Base-by-base conservation (phyloP, 345 rosid genomes). In the Sapria himalayana region DNA sequence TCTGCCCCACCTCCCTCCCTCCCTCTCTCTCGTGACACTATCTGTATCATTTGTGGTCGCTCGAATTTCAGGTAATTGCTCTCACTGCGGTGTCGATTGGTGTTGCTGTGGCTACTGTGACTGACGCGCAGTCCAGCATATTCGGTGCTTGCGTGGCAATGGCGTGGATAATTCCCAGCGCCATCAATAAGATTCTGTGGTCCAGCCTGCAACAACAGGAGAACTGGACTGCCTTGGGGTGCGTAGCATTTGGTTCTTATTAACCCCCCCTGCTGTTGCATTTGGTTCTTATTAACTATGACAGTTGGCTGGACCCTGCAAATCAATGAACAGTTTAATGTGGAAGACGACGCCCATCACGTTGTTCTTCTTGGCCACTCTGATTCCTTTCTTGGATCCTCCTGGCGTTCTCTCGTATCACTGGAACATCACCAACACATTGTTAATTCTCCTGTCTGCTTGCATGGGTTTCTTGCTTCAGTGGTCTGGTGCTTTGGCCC, bases 291-390 rank as follows among this genome's bases (percentile, higher is more conserved):
- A 16, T 38, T 23, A 2, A 3, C 43, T 18, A 31, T 54, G 13
- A 7, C 25, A 15, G 3, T 7, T 43, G 13, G 18, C 18, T 21
- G 15, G 2, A 51, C 40, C 19, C 20, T 50, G 9, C 37, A 41
- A 44, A 43, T 54, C 36, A 15, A 47, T 43, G 35, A 40, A 52
- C 69, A 89, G 98, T 66, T 74, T 89, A 51, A 89, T 82, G 95
- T 89, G 95, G 98, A 82, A 70, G 68, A 89, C 94, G 9, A 79
- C 98, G 0, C 98, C 98, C 7, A 69, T 89, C 56, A 82, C 93
- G 40, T 58, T 89, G 54, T 55, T 76, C 60, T 89, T 76, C 60
- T 84, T 89, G 21, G 75, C 72, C 19, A 48, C 78, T 1, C 56
- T 89, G 72, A 69, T 89, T 55, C 95, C 98, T 1, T 74, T 75